Conservation (phyloP, 176 grass and related monocot species). For the Puccinellia tenuiflora region DNA sequence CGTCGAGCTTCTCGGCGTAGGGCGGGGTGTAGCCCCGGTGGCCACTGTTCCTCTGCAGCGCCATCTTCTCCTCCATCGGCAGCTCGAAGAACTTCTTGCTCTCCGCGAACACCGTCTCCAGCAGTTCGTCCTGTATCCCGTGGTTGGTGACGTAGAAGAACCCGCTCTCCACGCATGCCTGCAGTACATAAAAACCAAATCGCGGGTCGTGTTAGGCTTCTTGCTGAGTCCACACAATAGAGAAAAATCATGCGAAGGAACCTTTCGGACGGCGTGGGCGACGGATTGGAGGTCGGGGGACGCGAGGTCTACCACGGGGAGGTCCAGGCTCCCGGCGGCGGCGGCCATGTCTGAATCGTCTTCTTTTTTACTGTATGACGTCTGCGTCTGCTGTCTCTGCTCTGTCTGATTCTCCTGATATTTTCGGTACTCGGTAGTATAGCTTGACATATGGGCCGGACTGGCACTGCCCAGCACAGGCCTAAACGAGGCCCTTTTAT, state of each 20-base stretch:
- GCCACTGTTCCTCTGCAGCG: conserved; percentile 27
- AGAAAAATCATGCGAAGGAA: background rate
- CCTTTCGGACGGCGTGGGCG: conserved; percentile 49
- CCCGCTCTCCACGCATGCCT: conserved; percentile 81
- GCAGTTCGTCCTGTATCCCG: conserved; percentile 33
- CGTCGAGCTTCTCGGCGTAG: conserved; percentile 69
- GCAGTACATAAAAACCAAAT: background rate
- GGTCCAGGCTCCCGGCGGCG: conserved; percentile 25
- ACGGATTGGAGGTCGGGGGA: conserved; percentile 41
- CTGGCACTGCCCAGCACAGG: no score
- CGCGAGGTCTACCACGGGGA: conserved; percentile 67
- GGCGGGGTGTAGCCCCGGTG: conserved; percentile 67
- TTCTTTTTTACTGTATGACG: background rate
- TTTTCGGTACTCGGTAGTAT: no score
- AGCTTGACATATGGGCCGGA: no score
- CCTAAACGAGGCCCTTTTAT: no score
- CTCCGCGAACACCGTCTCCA: conserved; percentile 47
- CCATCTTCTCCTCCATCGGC: conserved; percentile 68
- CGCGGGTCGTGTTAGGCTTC: background rate
- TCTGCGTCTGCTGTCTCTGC: background rate
- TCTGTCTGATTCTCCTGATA: no score
- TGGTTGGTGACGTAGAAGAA: conserved; percentile 90
- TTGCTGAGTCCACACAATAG: background rate
- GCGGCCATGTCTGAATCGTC: background rate
- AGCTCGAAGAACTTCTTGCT: conserved; percentile 59